Base-by-base conservation (phyloP, 2,329 filamentous ascomycete species). In the Aspergillus udagawae region DNA sequence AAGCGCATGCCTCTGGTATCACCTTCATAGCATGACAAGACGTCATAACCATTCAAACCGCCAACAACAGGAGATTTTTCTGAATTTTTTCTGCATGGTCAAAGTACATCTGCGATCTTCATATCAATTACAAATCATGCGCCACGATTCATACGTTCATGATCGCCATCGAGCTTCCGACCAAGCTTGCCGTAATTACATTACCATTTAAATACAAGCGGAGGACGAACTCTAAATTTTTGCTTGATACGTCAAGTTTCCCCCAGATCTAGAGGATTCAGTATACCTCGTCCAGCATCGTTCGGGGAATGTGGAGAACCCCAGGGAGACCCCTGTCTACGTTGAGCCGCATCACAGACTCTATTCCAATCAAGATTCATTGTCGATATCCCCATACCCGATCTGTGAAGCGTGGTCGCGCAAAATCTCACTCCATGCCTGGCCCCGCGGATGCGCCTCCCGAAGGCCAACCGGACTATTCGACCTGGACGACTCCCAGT, bases 401-500 rank as follows among this genome's bases (percentile, higher is more conserved):
- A 47, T 53, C 57, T 51, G 53, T 61, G 44, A 58, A 63, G 28
- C 51, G 61, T 48, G 56, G 60, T 54, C 55, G 58, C 49, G 42
- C 54, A 28, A 56, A 57, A 35, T 32, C 62, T 21, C 56, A 59
- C 57, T 66, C 54, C 32, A 71, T 73, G 69, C 51, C 62, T 20
- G 56, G 58, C 55, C n/a, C 56, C 35, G 63, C 58, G 23, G 60
- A 58, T 52, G 49, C 54, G 45, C 54, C 53, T 53, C 47, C 59
- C 48, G 53, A 61, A 28, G 53, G 48, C 32, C 53, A 60, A 41
- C 59, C 68, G 41, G 76, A 82, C 64, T 92, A 92, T 75, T 79
- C 80, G 44, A 80, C 79, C 61, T 92, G 88, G 89, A 86, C 83
- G 54, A 86, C 84, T 60, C 80, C 85, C 42, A 84, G 84, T 48